phyloP scores from a whole-genome alignment of 2,329 filamentous ascomycete species.

The Zasmidium citrigriseum region DNA sequence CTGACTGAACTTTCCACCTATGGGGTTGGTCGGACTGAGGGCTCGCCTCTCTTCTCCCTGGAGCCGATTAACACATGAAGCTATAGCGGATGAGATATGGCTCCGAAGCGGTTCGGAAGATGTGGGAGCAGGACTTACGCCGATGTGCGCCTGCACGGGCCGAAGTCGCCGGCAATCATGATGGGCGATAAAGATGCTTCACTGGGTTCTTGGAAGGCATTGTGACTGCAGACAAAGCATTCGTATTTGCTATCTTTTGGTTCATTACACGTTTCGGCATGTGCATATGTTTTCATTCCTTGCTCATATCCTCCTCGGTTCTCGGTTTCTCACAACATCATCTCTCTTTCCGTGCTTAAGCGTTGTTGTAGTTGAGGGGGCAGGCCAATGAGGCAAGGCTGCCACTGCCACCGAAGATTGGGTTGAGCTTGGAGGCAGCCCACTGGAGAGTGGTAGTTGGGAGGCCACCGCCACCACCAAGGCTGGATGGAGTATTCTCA shows the following conservation, averaged over 20 bases:
- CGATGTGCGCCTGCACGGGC: too few species aligned
- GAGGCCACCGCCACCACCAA: conserved; percentile 16
- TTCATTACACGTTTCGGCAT: not conserved
- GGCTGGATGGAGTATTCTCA: conserved; percentile 22
- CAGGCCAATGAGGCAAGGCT: conserved; percentile 11
- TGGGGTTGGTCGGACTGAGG: not conserved
- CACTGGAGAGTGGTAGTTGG: conserved; percentile 12
- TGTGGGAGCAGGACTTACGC: too few species aligned
- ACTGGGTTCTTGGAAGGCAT: too few species aligned
- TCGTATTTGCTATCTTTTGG: not conserved
- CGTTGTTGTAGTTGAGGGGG: conserved; percentile 9
- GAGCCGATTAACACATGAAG: too few species aligned
- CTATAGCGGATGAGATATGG: too few species aligned
- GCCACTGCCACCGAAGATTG: conserved; percentile 12
- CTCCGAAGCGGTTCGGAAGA: too few species aligned
- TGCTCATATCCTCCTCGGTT: too few species aligned
- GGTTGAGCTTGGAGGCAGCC: conserved; percentile 17
- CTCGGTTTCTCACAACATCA: not conserved
- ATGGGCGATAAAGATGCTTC: too few species aligned
- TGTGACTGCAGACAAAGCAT: too few species aligned
- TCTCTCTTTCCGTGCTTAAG: not conserved
- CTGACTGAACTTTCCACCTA: not conserved
- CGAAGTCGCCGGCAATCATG: too few species aligned
- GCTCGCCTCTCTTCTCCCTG: too few species aligned
- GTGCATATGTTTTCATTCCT: too few species aligned